Conservation (phyloP, 164 flowering plant genomes). For the Piper longum region DNA sequence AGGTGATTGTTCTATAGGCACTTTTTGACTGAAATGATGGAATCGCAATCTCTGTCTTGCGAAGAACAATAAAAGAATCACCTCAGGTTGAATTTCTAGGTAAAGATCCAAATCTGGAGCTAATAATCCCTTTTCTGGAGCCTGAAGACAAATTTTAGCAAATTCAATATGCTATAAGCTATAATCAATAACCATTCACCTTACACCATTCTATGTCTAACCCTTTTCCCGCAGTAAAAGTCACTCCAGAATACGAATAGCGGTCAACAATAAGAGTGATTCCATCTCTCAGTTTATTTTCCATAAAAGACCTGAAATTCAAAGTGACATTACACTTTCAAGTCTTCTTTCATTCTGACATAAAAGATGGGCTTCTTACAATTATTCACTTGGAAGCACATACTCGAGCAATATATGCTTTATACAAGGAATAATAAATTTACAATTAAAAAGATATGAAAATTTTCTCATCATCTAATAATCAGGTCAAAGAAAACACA, state of each 20-base stretch:
- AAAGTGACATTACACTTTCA: background rate
- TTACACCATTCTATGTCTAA: slow-evolving; percentile 89
- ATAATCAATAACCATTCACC: slow-evolving; percentile 20
- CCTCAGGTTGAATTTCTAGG: slow-evolving; percentile 69
- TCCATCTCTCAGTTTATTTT: slow-evolving; percentile 51
- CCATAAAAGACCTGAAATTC: slow-evolving; percentile 66
- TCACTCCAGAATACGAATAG: slow-evolving; percentile 86
- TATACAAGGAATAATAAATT: background rate
- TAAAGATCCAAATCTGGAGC: slow-evolving; percentile 67
- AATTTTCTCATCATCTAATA: background rate
- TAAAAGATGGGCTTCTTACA: background rate
- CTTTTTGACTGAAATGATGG: background rate
- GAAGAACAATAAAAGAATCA: slow-evolving; percentile 2
- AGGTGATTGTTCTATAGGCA: background rate
- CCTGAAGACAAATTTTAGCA: slow-evolving; percentile 17
- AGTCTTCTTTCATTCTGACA: background rate
- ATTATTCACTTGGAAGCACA: background rate
- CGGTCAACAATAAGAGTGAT: slow-evolving; percentile 80
- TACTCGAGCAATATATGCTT: background rate
- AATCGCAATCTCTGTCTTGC: too few relatives aligned
- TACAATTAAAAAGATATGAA: background rate
- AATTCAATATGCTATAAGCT: background rate
- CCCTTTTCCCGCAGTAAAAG: slow-evolving; percentile 91
- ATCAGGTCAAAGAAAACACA: background rate
- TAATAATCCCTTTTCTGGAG: slow-evolving; percentile 54